These are phyloP conservation scores for Fusarium mundagurra DNA, from an alignment of 2,329 filamentous ascomycete species.

Conservation along the genomic window DNA sequence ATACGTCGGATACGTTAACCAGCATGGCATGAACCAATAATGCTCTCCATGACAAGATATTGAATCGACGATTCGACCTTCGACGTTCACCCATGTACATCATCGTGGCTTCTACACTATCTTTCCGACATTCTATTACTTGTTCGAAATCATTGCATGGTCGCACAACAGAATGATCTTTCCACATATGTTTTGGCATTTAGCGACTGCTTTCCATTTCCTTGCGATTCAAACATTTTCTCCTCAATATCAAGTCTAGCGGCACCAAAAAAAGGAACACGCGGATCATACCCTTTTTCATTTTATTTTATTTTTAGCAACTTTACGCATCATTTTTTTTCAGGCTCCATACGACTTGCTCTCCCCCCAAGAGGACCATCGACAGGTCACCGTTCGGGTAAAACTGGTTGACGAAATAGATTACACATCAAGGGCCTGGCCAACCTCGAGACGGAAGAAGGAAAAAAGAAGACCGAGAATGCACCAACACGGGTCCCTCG, in stretches of 20 bases:
- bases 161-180: slow-evolving; percentile 45
- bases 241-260: slow-evolving; percentile 51
- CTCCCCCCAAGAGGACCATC: slow-evolving; percentile 28
- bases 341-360: slow-evolving; percentile 37
- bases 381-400: slow-evolving; percentile 37
- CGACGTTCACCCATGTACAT: slow-evolving; percentile 13
- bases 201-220: slow-evolving; percentile 53
- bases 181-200: slow-evolving; percentile 56
- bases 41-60: slow-evolving; percentile 42
- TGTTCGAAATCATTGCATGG: slow-evolving; percentile 48
- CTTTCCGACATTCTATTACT: slow-evolving; percentile 39
- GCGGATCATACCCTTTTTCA: slow-evolving; percentile 52
- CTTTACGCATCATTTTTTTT: slow-evolving; percentile 38
- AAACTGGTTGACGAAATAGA: slow-evolving; percentile 44
- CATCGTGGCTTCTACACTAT: slow-evolving; percentile 24
- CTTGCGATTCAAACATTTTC: slow-evolving; percentile 46
- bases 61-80: slow-evolving; percentile 13
- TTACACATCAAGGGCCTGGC: slow-evolving; percentile 39
- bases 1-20: slow-evolving; percentile 53
- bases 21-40: slow-evolving; percentile 55
- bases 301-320: slow-evolving; percentile 35
- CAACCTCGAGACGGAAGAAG: slow-evolving; percentile 43
- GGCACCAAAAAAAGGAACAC: slow-evolving; percentile 53
- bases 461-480: slow-evolving; percentile 48
- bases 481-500: slow-evolving; percentile 44